Evolutionary conservation across 805 yeast genomes (phyloP).

Genomic region (Ascoidea asiatica): DNA sequence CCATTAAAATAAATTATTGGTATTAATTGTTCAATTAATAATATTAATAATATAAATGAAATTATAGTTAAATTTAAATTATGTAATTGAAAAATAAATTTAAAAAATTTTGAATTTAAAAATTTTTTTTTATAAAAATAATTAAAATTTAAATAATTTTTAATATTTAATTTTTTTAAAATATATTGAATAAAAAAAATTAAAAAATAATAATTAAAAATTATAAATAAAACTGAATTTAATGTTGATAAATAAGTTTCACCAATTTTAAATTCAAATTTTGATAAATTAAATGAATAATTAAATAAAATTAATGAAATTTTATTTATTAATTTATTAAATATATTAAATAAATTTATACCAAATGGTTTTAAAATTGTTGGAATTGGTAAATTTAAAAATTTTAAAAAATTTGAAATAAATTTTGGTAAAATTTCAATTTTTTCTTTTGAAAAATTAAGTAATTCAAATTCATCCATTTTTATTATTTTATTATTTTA

Average conservation of each 20-base stretch:
- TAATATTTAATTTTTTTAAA: conserved; percentile 47
- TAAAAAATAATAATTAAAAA: conserved; percentile 59
- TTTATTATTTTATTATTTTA: too few species aligned
- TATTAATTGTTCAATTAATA: conserved; percentile 72
- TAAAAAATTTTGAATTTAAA: too few species aligned
- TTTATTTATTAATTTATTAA: too few species aligned
- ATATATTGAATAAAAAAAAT: conserved; percentile 77
- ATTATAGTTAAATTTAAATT: conserved; percentile 61
- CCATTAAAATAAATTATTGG: conserved; percentile 73
- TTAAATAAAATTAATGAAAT: neutral
- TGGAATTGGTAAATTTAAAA: conserved; percentile 1
- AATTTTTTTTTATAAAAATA: too few species aligned
- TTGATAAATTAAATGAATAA: neutral
- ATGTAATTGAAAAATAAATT: conserved; percentile 72
- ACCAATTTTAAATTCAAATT: neutral
- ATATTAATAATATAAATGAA: conserved; percentile 51
- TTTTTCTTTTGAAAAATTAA: too few species aligned
- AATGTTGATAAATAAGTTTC: conserved; percentile 20
- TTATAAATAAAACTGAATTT: conserved; percentile 41
- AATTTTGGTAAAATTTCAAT: too few species aligned
- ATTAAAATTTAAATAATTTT: conserved; percentile 64
- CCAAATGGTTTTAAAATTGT: neutral
- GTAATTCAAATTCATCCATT: too few species aligned
- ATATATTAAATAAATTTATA: too few species aligned
- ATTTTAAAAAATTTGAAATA: too few species aligned